These are phyloP conservation scores for Saprolegnia parasitica DNA, from an alignment of 352 stramenopile genomes.

Conservation along the genomic window DNA sequence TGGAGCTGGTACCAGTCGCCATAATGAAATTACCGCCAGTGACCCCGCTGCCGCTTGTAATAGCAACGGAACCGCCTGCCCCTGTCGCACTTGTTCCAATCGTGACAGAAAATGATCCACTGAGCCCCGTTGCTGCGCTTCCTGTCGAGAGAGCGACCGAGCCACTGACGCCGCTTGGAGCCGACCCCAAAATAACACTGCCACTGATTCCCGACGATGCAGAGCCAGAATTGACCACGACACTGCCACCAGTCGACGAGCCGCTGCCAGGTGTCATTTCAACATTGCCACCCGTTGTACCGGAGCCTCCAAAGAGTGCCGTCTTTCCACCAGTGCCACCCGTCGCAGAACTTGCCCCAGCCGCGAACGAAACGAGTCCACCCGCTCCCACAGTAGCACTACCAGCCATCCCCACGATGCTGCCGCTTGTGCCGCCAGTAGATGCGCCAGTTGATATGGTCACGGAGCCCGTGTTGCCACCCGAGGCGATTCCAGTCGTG, in stretches of 20 bases:
- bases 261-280: not conserved
- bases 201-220: slow-evolving; percentile 30
- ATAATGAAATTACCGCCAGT: not conserved
- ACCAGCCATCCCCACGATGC: slow-evolving; percentile 27
- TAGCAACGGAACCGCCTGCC: not conserved
- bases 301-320: slow-evolving; percentile 27
- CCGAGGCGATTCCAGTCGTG: slow-evolving; percentile 10
- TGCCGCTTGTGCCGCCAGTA: slow-evolving; percentile 17
- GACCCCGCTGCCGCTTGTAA: not conserved
- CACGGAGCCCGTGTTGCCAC: slow-evolving; percentile 28
- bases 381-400: not conserved
- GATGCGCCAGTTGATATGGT: slow-evolving; percentile 6
- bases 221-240: slow-evolving; percentile 30
- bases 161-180: slow-evolving; percentile 27
- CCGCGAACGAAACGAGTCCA: slow-evolving; percentile 13
- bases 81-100: not conserved
- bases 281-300: slow-evolving; percentile 14
- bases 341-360: slow-evolving; percentile 17
- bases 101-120: not conserved
- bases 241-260: slow-evolving; percentile 29
- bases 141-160: slow-evolving; percentile 30
- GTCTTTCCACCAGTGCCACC: slow-evolving; percentile 20
- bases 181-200: slow-evolving; percentile 32
- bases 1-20: not conserved
- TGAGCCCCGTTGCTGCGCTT: not conserved